Conservation (phyloP, 768 basidiomycete genomes). For the Calocybe indica region DNA sequence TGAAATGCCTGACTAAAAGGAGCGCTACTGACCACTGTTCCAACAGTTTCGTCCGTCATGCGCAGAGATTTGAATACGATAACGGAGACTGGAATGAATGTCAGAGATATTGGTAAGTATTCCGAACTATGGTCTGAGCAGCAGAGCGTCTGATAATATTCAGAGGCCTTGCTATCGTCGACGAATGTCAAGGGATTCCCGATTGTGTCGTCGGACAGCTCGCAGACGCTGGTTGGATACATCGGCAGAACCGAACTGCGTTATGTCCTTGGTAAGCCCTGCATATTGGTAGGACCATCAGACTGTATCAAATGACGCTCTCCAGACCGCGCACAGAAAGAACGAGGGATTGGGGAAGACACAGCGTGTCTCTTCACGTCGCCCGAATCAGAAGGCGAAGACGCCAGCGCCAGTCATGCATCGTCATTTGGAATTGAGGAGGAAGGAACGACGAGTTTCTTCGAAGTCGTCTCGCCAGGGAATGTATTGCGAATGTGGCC, state of each 20-base stretch:
- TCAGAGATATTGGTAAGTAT: slow-evolving; percentile 72
- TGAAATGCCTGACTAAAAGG: neutral
- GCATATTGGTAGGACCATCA: neutral
- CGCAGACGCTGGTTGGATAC: slow-evolving; percentile 71
- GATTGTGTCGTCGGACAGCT: slow-evolving; percentile 61
- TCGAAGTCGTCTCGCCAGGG: slow-evolving; percentile 52
- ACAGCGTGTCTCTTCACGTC: slow-evolving; percentile 70
- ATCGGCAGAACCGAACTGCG: slow-evolving; percentile 82
- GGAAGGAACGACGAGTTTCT: slow-evolving; percentile 55
- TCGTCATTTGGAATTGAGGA: slow-evolving; percentile 59
- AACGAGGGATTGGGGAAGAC: slow-evolving; percentile 52
- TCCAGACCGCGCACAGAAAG: slow-evolving; percentile 67
- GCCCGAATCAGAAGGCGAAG: slow-evolving; percentile 46
- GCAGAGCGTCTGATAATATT: neutral
- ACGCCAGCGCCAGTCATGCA: slow-evolving; percentile 41
- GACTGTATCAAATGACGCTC: neutral
- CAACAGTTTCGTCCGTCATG: slow-evolving; percentile 85
- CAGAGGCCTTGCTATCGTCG: slow-evolving; percentile 66
- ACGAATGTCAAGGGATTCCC: slow-evolving; percentile 91
- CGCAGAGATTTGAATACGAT: slow-evolving; percentile 71
- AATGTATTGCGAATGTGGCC: slow-evolving; percentile 70
- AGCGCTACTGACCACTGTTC: slow-evolving; percentile 3
- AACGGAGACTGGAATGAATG: slow-evolving; percentile 66
- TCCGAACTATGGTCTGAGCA: neutral
- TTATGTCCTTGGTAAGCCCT: slow-evolving; percentile 69